Conservation (phyloP, 371 early-diverging fungal genomes). For the Mycotypha africana region DNA sequence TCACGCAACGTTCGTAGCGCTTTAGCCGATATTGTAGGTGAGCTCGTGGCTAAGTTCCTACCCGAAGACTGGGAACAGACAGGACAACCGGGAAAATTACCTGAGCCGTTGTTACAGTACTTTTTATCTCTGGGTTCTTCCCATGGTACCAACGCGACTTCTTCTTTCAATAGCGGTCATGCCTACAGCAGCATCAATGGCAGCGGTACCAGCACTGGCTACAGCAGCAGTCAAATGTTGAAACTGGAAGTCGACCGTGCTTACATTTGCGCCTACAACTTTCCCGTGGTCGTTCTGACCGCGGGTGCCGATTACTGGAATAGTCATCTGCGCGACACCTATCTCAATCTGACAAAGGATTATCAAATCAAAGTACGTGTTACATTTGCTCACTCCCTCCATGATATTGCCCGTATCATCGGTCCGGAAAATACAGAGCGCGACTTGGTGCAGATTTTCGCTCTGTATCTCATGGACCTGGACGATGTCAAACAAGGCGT, state of each 20-base stretch:
- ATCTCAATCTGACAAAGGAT: conserved; percentile 45
- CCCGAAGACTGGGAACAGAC: conserved; percentile 44
- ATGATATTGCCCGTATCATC: conserved; percentile 53
- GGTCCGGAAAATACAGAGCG: conserved; percentile 57
- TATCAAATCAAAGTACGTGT: conserved; percentile 55
- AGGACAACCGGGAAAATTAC: conserved; percentile 35
- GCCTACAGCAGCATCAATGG: too few relatives aligned
- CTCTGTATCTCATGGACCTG: conserved; percentile 52
- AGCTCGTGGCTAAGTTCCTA: conserved; percentile 49
- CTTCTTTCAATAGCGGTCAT: too few relatives aligned
- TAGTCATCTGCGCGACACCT: conserved; percentile 45
- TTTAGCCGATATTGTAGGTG: conserved; percentile 55
- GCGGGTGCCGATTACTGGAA: conserved; percentile 55
- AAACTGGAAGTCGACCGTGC: conserved; percentile 53
- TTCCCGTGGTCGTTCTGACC: conserved; percentile 57
- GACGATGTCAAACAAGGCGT: conserved; percentile 62
- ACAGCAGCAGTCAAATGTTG: conserved; percentile 30
- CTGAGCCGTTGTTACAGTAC: conserved; percentile 33
- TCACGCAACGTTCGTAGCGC: conserved; percentile 57
- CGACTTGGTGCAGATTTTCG: conserved; percentile 55
- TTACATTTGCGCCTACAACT: conserved; percentile 56
- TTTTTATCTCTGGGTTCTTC: conserved; percentile 37
- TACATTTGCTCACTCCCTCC: conserved; percentile 56
- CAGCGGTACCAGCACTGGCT: too few relatives aligned
- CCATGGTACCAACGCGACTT: conserved; percentile 16